Base-by-base conservation (phyloP, 2,329 filamentous ascomycete genomes). In the Elsinoe fawcettii region DNA sequence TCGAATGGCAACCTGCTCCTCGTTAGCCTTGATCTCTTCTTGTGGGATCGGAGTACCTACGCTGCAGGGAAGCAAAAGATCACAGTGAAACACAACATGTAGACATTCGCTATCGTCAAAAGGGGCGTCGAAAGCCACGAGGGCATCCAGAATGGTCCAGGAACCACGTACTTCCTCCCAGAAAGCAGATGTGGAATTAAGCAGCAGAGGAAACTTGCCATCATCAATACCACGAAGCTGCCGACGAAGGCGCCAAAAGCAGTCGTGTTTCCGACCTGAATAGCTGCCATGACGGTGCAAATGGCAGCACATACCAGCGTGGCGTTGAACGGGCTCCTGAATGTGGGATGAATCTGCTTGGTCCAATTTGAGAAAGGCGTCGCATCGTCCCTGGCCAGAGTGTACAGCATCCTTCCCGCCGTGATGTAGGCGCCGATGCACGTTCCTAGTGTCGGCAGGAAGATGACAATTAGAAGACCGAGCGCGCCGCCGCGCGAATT, bases 171-270 rank as follows among this genome's bases (percentile, higher is more conserved):
- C n/a, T 60, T 63, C 7, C 74, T 64, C 14, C 69, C 61, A 1
- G 69, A 69, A 1, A 76, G 60, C 32, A 76, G 59, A 54, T 77
- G 70, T 8, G 75, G 74, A 1, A 87, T 68, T 56, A 88, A 83
- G 5, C 83, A 82, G 0, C 81, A 80, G 2, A 85, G 72, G 66
- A 85, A 88, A 0, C 80, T 84, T 8, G 79, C 65, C 0, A 77
- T 77, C 2, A 73, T 72, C 0, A 84, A 72, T 12, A 83, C 74
- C 55, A 81, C 75, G 66, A 81, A 84, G 0, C 74, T 78, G 8
- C 82, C 82, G 6, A 87, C 79, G 23, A 88, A 80, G 0, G 84
- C 84, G 41, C 80, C 79, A 70, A 88, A 88, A 0, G 85, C 85
- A 0, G 82, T 84, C 1, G 75, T 78, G 59, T 76, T 82, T n/a